Evolutionary conservation across 441 rosid species (phyloP), one percentile per base, ranked within the genome.

Genomic region (Gossypium davidsonii): DNA sequence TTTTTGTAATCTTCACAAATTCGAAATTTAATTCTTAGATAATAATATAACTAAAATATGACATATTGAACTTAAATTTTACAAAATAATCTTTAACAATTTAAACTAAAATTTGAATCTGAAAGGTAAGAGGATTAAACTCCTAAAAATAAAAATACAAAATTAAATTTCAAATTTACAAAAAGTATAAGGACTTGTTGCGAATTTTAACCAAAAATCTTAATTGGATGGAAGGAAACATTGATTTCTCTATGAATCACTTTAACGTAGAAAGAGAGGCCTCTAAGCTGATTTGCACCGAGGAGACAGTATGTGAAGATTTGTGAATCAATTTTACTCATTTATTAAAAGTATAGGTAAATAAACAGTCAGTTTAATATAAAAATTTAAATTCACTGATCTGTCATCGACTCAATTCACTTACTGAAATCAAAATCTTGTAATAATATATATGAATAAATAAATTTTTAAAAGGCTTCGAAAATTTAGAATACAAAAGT

Each of bases 401-500:
- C 10, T 42, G 48, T 10, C 48, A 42, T 42, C 9, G 8, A 52
- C 11, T 3, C 31, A 2, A 60, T 28, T 28, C 65, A 60, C n/a
- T 26, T 60, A 28, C 31, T 14, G 39, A 31, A 28, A 60, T 60
- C 17, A 28, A 60, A 60, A 60, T 60, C 17, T 60, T 28, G 44
- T 15, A 60, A 60, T 28, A 2, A 60, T 9, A 53, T 53, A 53
- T 53, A 58, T 12, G 21, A 55, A 53, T 11, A 25, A 12, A 12
- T 18, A 56, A 57, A 12, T 31, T 31, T 42, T 42, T 42, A 1
- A 69, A 52, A 69, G 51, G 62, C 62, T 69, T 28, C 25, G 48
- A 46, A 65, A 53, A 34, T 55, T 53, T 69, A 17, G 62, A 18
- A 56, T 52, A 69, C 76, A 79, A 77, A 72, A 58, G 51, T 37